Percentiles rank a stretch among this genome's conserved stretches.
Evolutionary conservation across 306 rosid genomes (phyloP).

Genomic region (Begonia loranthoides): DNA sequence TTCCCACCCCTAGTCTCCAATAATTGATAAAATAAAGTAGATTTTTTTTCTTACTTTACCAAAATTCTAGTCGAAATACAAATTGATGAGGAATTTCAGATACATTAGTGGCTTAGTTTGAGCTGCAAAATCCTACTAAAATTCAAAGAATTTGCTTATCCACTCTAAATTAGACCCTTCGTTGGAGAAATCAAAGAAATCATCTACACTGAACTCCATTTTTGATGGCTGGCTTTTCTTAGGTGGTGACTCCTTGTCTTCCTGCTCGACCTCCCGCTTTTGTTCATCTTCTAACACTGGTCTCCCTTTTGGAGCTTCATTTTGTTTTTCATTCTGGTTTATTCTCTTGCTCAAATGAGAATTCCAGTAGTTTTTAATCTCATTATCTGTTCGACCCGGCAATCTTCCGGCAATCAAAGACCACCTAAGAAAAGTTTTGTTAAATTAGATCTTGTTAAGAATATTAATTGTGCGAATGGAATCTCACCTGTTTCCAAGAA

Average conservation of each 20-base stretch:
- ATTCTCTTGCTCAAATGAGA: constrained; percentile 61
- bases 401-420: constrained; percentile 57
- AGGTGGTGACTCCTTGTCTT: constrained; percentile 18
- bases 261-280: neutral
- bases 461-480: neutral
- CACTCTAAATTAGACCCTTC: constrained; percentile 49
- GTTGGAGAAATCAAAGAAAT: constrained; percentile 40
- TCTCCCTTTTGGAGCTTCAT: constrained; percentile 5
- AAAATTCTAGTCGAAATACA: no score
- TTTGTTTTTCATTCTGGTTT: constrained; percentile 21
- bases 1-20: no score
- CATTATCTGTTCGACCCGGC: constrained; percentile 63
- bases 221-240: constrained; percentile 15
- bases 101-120: no score
- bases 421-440: constrained; percentile 34
- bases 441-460: neutral
- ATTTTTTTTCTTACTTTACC: no score
- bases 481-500: constrained; percentile 48
- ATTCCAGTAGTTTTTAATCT: constrained; percentile 63
- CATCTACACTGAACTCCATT: constrained; percentile 25
- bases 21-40: no score
- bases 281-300: neutral
- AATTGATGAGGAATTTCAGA: no score
- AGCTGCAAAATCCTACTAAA: no score
- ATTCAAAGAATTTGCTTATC: constrained; percentile 27